Evolutionary conservation across 2,329 filamentous ascomycete species (phyloP).

Genomic region (Pyricularia grisea): DNA sequence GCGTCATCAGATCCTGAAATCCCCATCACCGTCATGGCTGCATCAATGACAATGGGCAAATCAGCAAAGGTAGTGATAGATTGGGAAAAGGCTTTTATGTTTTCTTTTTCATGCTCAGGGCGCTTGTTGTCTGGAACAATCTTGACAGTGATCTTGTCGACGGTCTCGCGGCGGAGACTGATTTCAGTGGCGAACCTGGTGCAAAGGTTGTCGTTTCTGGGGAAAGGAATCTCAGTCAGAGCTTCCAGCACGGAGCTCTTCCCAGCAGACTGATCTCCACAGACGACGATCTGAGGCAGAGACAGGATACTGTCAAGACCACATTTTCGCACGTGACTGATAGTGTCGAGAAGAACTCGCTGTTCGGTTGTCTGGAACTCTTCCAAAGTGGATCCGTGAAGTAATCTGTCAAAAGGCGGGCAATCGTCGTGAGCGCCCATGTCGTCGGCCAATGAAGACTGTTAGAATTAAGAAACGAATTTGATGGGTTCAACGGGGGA

Average conservation of each 20-base stretch:
- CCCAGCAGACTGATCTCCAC: too few species aligned
- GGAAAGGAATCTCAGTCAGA: too few species aligned
- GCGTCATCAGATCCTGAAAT: constrained; percentile 22
- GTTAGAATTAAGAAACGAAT: too few species aligned
- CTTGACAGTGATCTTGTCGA: constrained; percentile 23
- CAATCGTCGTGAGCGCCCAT: too few species aligned
- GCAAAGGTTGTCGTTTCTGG: too few species aligned
- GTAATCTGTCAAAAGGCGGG: too few species aligned
- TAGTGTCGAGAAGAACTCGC: neutral
- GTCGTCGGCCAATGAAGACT: too few species aligned
- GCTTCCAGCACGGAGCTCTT: too few species aligned
- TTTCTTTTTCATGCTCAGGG: constrained; percentile 14
- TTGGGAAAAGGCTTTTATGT: constrained; percentile 15
- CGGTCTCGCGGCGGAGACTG: constrained; percentile 36
- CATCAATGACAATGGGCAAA: constrained; percentile 22
- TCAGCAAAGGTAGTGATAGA: neutral
- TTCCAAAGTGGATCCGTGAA: neutral
- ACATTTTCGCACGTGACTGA: neutral
- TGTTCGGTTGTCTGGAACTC: neutral
- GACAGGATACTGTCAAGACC: neutral
- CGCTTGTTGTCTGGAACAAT: constrained; percentile 23
- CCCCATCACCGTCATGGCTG: constrained; percentile 38
- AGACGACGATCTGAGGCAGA: constrained; percentile 41
- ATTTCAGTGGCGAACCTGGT: too few species aligned
- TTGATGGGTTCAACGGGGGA: too few species aligned